These are phyloP conservation scores for Dillenia suffruticosa DNA, from an alignment of 164 flowering plant genomes.

Conservation along the genomic window DNA sequence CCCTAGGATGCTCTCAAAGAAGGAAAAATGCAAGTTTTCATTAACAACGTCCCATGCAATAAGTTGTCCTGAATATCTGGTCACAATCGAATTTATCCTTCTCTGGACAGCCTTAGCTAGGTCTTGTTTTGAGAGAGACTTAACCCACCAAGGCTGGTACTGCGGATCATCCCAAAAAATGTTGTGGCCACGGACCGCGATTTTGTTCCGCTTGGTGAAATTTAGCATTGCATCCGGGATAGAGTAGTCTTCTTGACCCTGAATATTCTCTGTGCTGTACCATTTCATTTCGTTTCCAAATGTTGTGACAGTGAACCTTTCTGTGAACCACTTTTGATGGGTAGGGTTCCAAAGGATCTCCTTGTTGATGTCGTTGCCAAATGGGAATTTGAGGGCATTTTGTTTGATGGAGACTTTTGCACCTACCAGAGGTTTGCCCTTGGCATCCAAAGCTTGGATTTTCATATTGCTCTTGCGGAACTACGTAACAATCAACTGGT, in stretches of 20 bases:
- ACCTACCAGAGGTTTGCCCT: slow-evolving; percentile 32
- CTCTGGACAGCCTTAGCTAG: slow-evolving; percentile 9
- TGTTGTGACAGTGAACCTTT: slow-evolving; percentile 47
- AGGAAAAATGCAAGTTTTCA: slow-evolving; percentile 15
- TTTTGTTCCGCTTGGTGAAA: slow-evolving; percentile 28
- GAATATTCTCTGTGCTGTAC: slow-evolving; percentile 45
- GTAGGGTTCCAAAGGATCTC: slow-evolving; percentile 45
- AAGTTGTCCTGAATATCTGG: slow-evolving; percentile 14
- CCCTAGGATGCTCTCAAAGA: slow-evolving; percentile 18
- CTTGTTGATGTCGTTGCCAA: slow-evolving; percentile 48
- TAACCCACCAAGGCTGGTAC: slow-evolving; percentile 13
- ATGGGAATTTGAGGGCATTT: slow-evolving; percentile 32
- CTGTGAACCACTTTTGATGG: slow-evolving; percentile 57
- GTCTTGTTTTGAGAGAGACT: slow-evolving; percentile 5
- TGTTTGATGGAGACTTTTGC: slow-evolving; percentile 33
- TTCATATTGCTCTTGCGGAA: slow-evolving; percentile 32
- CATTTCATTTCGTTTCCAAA: slow-evolving; percentile 79
- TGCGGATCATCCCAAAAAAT: slow-evolving; percentile 23
- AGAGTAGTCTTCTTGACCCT: slow-evolving; percentile 52
- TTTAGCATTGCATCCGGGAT: slow-evolving; percentile 50
- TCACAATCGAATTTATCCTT: slow-evolving; percentile 16
- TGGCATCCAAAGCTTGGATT: slow-evolving; percentile 32
- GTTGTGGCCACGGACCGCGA: slow-evolving; percentile 33
- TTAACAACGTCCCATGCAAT: slow-evolving; percentile 22
- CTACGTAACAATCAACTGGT: slow-evolving; percentile 20